These are phyloP conservation scores for Quercus lobata DNA, from an alignment of 331 rosid genomes.

Conservation along the genomic window DNA sequence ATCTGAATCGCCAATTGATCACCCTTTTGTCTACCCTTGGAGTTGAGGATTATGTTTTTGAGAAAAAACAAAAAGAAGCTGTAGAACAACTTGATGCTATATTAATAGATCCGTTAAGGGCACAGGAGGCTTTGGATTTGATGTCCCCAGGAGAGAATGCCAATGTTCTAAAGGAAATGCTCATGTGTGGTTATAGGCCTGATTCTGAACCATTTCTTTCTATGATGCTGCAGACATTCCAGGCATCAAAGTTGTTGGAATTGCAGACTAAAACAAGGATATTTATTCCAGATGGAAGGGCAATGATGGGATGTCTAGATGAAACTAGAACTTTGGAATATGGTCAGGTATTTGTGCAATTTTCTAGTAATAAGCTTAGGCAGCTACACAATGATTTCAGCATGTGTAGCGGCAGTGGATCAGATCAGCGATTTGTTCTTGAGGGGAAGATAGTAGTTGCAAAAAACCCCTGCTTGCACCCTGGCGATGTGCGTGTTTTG, in stretches of 20 bases:
- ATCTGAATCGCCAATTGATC: constrained; percentile 70
- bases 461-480: constrained; percentile 54
- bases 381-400: constrained; percentile 12
- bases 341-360: constrained; percentile 47
- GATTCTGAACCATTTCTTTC: constrained; percentile 74
- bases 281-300: constrained; percentile 46
- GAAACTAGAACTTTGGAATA: constrained; percentile 60
- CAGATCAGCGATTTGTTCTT: not conserved
- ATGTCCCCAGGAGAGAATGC: constrained; percentile 67
- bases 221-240: constrained; percentile 77
- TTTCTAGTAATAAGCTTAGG: constrained; percentile 18
- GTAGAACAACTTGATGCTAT: constrained; percentile 52
- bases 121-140: constrained; percentile 58
- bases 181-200: constrained; percentile 62
- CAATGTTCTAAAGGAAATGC: constrained; percentile 62
- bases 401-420: not conserved
- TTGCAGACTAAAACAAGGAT: constrained; percentile 56
- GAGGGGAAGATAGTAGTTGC: constrained; percentile 39
- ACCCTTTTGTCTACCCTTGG: constrained; percentile 74
- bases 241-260: constrained; percentile 47
- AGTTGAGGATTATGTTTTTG: constrained; percentile 49
- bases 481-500: constrained; percentile 52
- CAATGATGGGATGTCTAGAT: constrained; percentile 62
- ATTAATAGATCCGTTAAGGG: constrained; percentile 54
- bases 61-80: constrained; percentile 53